Conservation (phyloP, 345 rosid genomes). For the Kernera saxatilis region DNA sequence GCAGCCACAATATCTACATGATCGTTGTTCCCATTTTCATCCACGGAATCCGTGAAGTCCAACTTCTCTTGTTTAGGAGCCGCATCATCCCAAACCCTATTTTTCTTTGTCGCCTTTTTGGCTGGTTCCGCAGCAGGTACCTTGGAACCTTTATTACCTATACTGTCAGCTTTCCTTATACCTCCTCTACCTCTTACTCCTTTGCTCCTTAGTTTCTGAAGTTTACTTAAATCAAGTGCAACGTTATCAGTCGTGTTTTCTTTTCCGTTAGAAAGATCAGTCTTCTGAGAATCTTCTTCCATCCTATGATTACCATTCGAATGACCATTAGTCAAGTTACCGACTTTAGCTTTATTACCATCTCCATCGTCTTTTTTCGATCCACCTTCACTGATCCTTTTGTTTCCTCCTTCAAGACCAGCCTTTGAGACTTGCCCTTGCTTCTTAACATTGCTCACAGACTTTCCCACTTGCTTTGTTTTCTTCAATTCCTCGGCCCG, state of each 20-base stretch:
- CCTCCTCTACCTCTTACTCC: conserved; percentile 48
- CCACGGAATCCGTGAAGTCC: conserved; percentile 79
- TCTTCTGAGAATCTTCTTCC: conserved; percentile 43
- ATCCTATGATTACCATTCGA: conserved; percentile 43
- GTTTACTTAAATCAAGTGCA: conserved; percentile 86
- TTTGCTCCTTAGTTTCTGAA: conserved; percentile 81
- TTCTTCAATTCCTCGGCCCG: conserved; percentile 82
- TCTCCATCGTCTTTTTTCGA: conserved; percentile 55
- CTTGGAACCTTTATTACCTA: conserved; percentile 65
- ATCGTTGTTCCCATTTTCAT: conserved; percentile 45
- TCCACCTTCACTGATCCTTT: conserved; percentile 34
- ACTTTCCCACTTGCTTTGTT: conserved; percentile 52
- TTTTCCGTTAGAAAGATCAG: conserved; percentile 60
- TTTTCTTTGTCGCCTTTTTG: conserved; percentile 73
- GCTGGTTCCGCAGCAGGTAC: conserved; percentile 48
- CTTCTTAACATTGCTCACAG: conserved; percentile 47
- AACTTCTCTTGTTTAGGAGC: conserved; percentile 57
- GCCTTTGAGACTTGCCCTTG: conserved; percentile 53
- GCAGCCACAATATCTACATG: conserved; percentile 61
- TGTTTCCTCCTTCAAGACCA: conserved; percentile 60
- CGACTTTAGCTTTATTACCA: conserved; percentile 38
- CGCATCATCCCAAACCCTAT: conserved; percentile 92
- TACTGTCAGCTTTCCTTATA: conserved; percentile 67
- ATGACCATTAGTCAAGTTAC: conserved; percentile 59
- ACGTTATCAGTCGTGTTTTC: conserved; percentile 64